phyloP scores from a whole-genome alignment of 2,329 filamentous ascomycete genomes.

The Talaromyces amestolkiae region DNA sequence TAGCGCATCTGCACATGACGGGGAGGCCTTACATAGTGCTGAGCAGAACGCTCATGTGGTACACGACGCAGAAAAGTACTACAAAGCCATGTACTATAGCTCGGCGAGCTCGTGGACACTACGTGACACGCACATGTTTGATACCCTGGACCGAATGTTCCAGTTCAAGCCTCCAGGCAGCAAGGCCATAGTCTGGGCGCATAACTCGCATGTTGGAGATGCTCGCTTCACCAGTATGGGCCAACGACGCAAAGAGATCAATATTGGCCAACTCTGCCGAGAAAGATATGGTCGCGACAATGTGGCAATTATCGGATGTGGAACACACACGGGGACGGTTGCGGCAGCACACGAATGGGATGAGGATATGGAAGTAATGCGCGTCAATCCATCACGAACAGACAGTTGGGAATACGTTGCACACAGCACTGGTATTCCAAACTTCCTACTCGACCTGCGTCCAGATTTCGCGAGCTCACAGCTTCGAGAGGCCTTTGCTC shows the following conservation, averaged over 20 bases:
- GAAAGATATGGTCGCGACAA: constrained; percentile 43
- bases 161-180: constrained; percentile 38
- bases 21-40: constrained; percentile 49
- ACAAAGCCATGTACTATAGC: constrained; percentile 53
- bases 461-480: constrained; percentile 34
- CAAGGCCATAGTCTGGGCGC: constrained; percentile 55
- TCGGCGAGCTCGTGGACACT: constrained; percentile 52
- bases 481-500: constrained; percentile 38
- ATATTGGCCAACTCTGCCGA: constrained; percentile 55
- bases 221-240: constrained; percentile 54
- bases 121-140: constrained; percentile 54
- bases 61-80: constrained; percentile 52
- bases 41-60: constrained; percentile 54
- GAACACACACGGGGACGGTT: constrained; percentile 53
- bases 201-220: constrained; percentile 55
- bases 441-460: constrained; percentile 50
- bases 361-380: constrained; percentile 52
- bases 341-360: constrained; percentile 54
- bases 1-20: constrained; percentile 33
- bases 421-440: constrained; percentile 46
- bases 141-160: constrained; percentile 47
- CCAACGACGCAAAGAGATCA: constrained; percentile 44
- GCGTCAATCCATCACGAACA: constrained; percentile 45
- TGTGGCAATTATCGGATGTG: constrained; percentile 48
- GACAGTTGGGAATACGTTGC: constrained; percentile 53